Conservation (phyloP, 306 rosid species). For the Cucumis sativus region DNA sequence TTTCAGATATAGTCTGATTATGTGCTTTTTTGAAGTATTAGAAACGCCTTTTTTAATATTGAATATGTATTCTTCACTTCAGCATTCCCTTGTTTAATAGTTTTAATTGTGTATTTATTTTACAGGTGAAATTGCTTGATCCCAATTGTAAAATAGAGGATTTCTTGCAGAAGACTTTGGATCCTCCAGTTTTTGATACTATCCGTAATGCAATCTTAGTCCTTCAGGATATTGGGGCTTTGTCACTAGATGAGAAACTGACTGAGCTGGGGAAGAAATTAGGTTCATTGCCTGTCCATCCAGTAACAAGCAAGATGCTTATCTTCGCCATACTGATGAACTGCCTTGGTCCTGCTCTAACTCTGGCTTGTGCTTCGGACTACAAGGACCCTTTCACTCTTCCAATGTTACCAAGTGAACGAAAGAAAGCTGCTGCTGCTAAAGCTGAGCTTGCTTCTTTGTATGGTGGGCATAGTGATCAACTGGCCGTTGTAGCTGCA, state of each 20-base stretch:
- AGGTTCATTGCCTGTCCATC: conserved; percentile 91
- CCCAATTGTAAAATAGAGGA: conserved; percentile 55
- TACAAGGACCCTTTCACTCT: conserved; percentile 73
- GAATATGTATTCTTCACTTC: background rate
- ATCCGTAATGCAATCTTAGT: conserved; percentile 54
- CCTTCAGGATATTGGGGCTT: conserved; percentile 93
- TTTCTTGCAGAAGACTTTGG: conserved; percentile 67
- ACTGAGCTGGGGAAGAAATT: conserved; percentile 79
- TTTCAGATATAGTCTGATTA: background rate
- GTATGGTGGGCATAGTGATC: conserved; percentile 80
- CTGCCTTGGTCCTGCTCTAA: conserved; percentile 92
- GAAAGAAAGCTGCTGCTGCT: conserved; percentile 46
- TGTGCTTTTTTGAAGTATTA: background rate
- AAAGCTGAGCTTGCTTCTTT: conserved; percentile 56
- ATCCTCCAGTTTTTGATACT: conserved; percentile 78
- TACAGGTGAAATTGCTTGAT: conserved; percentile 83
- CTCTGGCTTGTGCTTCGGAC: conserved; percentile 82
- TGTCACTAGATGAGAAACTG: conserved; percentile 58
- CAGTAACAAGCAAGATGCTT: conserved; percentile 80
- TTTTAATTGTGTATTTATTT: conserved; percentile 1
- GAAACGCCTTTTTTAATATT: background rate
- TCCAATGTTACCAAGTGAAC: conserved; percentile 57
- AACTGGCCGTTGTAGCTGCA: conserved; percentile 73
- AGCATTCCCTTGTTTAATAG: background rate
- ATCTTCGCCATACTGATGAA: conserved; percentile 78